These are phyloP conservation scores for Neolentinus lepideus DNA, from an alignment of 1,284 basidiomycete species.

Conservation along the genomic window DNA sequence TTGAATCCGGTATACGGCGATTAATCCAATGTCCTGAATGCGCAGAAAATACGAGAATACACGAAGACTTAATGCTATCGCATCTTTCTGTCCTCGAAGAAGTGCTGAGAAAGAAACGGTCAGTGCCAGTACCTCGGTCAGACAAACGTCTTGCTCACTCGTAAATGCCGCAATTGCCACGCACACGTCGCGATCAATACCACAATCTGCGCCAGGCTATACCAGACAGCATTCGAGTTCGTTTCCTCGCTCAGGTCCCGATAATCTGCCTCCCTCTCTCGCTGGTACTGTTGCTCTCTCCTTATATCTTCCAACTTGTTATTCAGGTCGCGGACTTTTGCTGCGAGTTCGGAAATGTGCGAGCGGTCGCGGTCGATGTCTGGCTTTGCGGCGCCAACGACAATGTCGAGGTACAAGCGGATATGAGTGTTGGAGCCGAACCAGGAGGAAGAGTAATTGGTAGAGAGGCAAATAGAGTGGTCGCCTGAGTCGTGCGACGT, in stretches of 20 bases:
- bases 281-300: slow-evolving; percentile 96
- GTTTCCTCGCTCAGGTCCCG: slow-evolving; percentile 85
- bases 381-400: slow-evolving; percentile 81
- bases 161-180: slow-evolving; percentile 93
- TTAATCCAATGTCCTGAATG: not conserved
- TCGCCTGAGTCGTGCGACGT: slow-evolving; percentile 95
- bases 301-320: slow-evolving; percentile 89
- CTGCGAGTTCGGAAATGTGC: slow-evolving; percentile 84
- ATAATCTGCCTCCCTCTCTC: slow-evolving; percentile 92
- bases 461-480: slow-evolving; percentile 93
- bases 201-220: slow-evolving; percentile 81
- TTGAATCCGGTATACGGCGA: not conserved
- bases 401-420: slow-evolving; percentile 90
- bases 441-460: slow-evolving; percentile 82
- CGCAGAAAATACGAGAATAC: not conserved
- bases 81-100: slow-evolving; percentile 87
- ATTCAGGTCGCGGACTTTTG: slow-evolving; percentile 88
- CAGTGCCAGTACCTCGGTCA: slow-evolving; percentile 9
- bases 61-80: not conserved
- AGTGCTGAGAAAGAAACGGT: slow-evolving; percentile 44
- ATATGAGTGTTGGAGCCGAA: slow-evolving; percentile 79
- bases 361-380: slow-evolving; percentile 78
- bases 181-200: slow-evolving; percentile 81
- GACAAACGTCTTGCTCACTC: slow-evolving; percentile 40
- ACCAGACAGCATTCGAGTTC: slow-evolving; percentile 90